phyloP scores from a whole-genome alignment of 2,329 filamentous ascomycete genomes.

The Fusarium heterosporum region DNA sequence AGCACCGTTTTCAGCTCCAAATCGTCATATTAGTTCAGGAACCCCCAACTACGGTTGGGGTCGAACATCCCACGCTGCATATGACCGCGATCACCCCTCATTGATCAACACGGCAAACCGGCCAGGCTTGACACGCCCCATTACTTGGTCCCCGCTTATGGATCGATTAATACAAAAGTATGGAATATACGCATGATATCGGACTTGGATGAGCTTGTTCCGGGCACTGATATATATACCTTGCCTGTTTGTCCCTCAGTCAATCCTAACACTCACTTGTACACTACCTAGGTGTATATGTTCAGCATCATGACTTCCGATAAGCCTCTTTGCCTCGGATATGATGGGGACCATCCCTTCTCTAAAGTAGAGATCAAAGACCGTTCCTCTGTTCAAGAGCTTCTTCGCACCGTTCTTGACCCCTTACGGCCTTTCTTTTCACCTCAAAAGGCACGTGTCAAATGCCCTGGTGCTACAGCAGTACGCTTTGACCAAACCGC shows the following conservation, averaged over 20 bases:
- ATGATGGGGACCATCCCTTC: constrained; percentile 67
- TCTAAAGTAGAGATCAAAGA: constrained; percentile 62
- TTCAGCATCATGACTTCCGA: constrained; percentile 34
- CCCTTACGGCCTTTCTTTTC: constrained; percentile 80
- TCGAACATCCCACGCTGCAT: constrained; percentile 15
- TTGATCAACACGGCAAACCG: constrained; percentile 25
- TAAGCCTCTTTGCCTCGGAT: constrained; percentile 58
- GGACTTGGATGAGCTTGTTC: constrained; percentile 11
- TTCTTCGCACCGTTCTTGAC: constrained; percentile 73
- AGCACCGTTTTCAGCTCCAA: constrained; percentile 9
- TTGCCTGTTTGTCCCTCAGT: neutral
- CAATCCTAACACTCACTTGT: neutral
- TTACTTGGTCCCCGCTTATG: constrained; percentile 21
- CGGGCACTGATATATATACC: constrained; percentile 13
- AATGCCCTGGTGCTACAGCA: constrained; percentile 75
- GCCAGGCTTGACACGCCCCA: constrained; percentile 14
- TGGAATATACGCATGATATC: constrained; percentile 24
- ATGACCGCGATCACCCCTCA: constrained; percentile 29
- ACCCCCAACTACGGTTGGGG: constrained; percentile 37
- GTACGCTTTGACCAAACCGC: constrained; percentile 82
- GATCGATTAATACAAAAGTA: constrained; percentile 8
- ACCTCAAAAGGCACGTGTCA: constrained; percentile 71
- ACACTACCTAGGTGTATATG: neutral
- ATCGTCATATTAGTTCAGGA: constrained; percentile 8
- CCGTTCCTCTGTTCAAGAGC: constrained; percentile 68